Base-by-base conservation (phyloP, 257 asterid genomes). In the Ocimum tenuiflorum region DNA sequence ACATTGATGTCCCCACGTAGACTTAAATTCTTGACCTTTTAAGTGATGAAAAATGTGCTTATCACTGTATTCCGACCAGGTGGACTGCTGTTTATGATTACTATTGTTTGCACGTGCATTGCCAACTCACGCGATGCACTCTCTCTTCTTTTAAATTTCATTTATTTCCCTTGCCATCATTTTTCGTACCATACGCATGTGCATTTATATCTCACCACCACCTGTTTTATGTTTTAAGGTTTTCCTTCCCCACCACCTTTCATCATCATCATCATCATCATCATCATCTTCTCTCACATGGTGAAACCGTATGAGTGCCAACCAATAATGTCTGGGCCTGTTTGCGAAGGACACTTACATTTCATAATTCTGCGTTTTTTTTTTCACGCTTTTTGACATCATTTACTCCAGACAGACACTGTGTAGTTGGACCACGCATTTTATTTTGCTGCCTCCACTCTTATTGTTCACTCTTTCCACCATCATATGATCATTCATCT, bases 21-120 rank as follows among this genome's bases (percentile, higher is more conserved):
- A n/a, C n/a, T n/a, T n/a, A n/a, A n/a, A n/a, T n/a, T n/a, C n/a
- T n/a, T n/a, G n/a, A n/a, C n/a, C n/a, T n/a, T n/a, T n/a, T n/a
- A n/a, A n/a, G n/a, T n/a, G n/a, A n/a, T n/a, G n/a, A n/a, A n/a
- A n/a, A n/a, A n/a, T n/a, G n/a, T n/a, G n/a, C n/a, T n/a, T n/a
- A n/a, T n/a, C n/a, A n/a, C n/a, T n/a, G n/a, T n/a, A n/a, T n/a
- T n/a, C n/a, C n/a, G n/a, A n/a, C n/a, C n/a, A n/a, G n/a, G n/a
- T n/a, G n/a, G n/a, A n/a, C n/a, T n/a, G 54, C 5, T 64, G 19
- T 38, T 6, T 18, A n/a, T 43, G 14, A 24, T 17, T 35, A 23
- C 56, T 45, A 47, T 49, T 29, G 31, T 57, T 11, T 45, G 68
- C 95, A 87, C 86, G 85, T 83, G 87, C 77, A 73, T 68, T 83